phyloP scores from a whole-genome alignment of 2,329 filamentous ascomycete genomes.

The Venturia pyrina region DNA sequence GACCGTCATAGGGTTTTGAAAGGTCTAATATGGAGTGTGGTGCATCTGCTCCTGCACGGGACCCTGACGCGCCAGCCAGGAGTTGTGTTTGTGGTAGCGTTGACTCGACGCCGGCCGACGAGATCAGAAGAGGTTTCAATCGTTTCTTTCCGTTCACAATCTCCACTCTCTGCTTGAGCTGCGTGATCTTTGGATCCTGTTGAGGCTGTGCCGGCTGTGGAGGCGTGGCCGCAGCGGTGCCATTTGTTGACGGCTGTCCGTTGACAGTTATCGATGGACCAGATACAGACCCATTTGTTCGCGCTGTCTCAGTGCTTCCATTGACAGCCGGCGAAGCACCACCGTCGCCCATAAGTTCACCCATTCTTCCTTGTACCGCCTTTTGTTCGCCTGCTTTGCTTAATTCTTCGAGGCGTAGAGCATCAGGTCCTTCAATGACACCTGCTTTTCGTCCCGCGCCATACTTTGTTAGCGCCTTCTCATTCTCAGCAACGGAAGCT shows the following conservation, averaged over 20 bases:
- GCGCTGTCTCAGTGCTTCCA: slow-evolving; percentile 28
- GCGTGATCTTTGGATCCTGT: slow-evolving; percentile 51
- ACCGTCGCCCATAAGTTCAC: slow-evolving; percentile 89
- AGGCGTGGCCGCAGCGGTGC: slow-evolving; percentile 20
- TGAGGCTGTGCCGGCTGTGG: slow-evolving; percentile 22
- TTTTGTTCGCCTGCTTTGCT: slow-evolving; percentile 86
- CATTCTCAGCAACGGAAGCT: slow-evolving; percentile 76
- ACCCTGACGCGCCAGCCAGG: slow-evolving; percentile 55
- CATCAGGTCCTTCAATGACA: slow-evolving; percentile 86
- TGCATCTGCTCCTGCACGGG: slow-evolving; percentile 50
- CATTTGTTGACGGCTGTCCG: slow-evolving; percentile 17
- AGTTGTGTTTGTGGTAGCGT: slow-evolving; percentile 83
- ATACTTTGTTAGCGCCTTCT: slow-evolving; percentile 86
- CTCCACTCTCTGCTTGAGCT: slow-evolving; percentile 82
- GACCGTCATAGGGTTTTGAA: slow-evolving; percentile 84
- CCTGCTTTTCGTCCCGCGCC: slow-evolving; percentile 82
- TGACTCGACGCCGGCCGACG: slow-evolving; percentile 74
- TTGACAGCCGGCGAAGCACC: slow-evolving; percentile 43
- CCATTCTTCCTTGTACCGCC: slow-evolving; percentile 90
- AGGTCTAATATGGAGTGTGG: slow-evolving; percentile 81
- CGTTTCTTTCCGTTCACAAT: slow-evolving; percentile 95
- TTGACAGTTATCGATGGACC: slow-evolving; percentile 19
- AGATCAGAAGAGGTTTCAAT: slow-evolving; percentile 79
- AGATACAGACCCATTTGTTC: slow-evolving; percentile 36
- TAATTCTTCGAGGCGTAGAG: slow-evolving; percentile 74